Percentiles rank a stretch among this genome's conserved stretches.
phyloP scores from a whole-genome alignment of 495 filamentous ascomycete species.

The Jackrogersella multiformis region DNA sequence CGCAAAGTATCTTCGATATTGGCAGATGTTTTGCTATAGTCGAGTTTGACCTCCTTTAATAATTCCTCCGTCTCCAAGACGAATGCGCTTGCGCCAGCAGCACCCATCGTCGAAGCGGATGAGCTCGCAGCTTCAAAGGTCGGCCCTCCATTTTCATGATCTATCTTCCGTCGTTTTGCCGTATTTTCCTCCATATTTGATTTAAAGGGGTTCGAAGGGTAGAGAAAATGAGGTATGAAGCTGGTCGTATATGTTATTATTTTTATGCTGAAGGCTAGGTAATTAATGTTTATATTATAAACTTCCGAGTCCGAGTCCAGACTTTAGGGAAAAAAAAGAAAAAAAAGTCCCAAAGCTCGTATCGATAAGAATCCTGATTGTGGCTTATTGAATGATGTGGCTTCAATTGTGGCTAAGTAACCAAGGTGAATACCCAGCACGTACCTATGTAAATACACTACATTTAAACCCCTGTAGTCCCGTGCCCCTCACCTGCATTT shows the following conservation, averaged over 20 bases:
- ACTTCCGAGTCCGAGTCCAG: slow-evolving; percentile 1
- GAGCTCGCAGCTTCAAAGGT: slow-evolving; percentile 43
- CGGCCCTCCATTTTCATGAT: slow-evolving; percentile 44
- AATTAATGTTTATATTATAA: no score
- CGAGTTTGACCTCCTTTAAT: slow-evolving; percentile 70
- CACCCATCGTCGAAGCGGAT: slow-evolving; percentile 42
- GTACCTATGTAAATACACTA: no score
- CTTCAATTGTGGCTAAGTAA: no score
- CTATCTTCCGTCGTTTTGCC: slow-evolving; percentile 62
- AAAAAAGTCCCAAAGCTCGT: slow-evolving; percentile 27
- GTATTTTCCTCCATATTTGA: slow-evolving; percentile 52
- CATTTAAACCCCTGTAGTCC: neutral
- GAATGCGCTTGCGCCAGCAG: slow-evolving; percentile 69
- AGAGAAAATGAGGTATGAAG: slow-evolving; percentile 2
- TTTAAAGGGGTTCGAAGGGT: neutral
- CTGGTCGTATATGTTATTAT: slow-evolving; percentile 4
- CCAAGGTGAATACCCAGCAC: no score
- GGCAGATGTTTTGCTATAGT: slow-evolving; percentile 71
- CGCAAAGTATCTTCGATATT: slow-evolving; percentile 75
- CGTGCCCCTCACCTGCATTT: slow-evolving; percentile 26
- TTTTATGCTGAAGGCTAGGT: no score
- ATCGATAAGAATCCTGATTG: slow-evolving; percentile 34
- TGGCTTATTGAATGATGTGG: slow-evolving; percentile 7
- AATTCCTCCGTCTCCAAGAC: slow-evolving; percentile 90
- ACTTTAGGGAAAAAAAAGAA: neutral